These are phyloP conservation scores for Eucalyptus melliodora DNA, from an alignment of 345 rosid species.

Conservation along the genomic window DNA sequence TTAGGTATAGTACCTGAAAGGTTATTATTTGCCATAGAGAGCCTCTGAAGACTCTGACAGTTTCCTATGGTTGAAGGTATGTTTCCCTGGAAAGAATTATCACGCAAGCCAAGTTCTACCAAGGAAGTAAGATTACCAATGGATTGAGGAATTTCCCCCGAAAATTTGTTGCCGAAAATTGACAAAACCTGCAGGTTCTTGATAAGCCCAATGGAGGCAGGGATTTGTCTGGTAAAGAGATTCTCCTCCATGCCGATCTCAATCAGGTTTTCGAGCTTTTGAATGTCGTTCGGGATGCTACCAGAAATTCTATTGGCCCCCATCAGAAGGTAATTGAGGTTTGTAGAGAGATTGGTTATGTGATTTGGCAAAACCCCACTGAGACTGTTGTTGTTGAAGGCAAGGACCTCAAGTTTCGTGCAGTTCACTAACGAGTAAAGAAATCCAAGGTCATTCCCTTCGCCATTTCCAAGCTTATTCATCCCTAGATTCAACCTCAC, in stretches of 20 bases:
- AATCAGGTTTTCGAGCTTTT: not conserved
- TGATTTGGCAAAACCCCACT: not conserved
- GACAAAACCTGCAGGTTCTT: slow-evolving; percentile 4
- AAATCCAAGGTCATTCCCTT: slow-evolving; percentile 9
- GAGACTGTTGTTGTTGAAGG: slow-evolving; percentile 2
- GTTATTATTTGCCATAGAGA: not conserved
- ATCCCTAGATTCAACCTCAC: not conserved
- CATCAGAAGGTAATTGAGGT: not conserved
- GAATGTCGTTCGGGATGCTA: not conserved
- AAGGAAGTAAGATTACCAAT: slow-evolving; percentile 23
- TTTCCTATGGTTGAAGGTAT: slow-evolving; percentile 19
- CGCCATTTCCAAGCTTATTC: slow-evolving; percentile 2
- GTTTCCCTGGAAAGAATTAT: slow-evolving; percentile 15
- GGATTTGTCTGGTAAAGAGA: slow-evolving; percentile 5
- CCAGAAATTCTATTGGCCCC: slow-evolving; percentile 9
- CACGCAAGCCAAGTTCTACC: not conserved
- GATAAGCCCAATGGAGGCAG: not conserved
- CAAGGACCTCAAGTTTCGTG: slow-evolving; percentile 2
- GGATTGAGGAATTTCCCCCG: slow-evolving; percentile 23
- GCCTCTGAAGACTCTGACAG: slow-evolving; percentile 5
- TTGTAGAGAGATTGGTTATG: slow-evolving; percentile 4
- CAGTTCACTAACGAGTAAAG: slow-evolving; percentile 8
- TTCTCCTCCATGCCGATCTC: slow-evolving; percentile 1
- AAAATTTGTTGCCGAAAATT: slow-evolving; percentile 10
- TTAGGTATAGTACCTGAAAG: slow-evolving; percentile 4